Percentiles rank a stretch among this genome's conserved stretches.
These are phyloP conservation scores for Eutrema salsugineum DNA, from an alignment of 441 rosid genomes.

Conservation along the genomic window DNA sequence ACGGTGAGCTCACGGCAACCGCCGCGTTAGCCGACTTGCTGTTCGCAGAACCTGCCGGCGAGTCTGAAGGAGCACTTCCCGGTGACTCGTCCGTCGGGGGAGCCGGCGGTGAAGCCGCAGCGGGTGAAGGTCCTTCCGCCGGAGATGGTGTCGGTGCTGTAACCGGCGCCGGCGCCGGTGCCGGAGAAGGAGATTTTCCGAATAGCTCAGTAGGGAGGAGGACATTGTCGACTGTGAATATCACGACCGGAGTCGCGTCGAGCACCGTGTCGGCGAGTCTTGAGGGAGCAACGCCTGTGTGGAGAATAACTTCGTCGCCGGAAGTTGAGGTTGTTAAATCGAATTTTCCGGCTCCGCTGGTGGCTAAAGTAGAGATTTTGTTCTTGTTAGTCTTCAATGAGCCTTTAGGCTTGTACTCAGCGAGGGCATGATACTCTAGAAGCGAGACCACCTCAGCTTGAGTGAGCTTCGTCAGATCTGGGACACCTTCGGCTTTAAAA, in stretches of 20 bases:
- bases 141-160: constrained; percentile 52
- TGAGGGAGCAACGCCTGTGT: constrained; percentile 69
- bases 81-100: constrained; percentile 62
- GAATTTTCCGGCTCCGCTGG: constrained; percentile 67
- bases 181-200: constrained; percentile 67
- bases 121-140: constrained; percentile 60
- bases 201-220: constrained; percentile 69
- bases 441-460: constrained; percentile 75
- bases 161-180: constrained; percentile 44
- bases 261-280: constrained; percentile 68
- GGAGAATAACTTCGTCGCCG: constrained; percentile 73
- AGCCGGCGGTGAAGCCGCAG: constrained; percentile 78
- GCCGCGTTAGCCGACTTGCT: constrained; percentile 48
- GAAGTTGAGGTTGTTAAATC: constrained; percentile 54
- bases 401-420: constrained; percentile 65
- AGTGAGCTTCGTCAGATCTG: constrained; percentile 70
- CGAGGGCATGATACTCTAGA: constrained; percentile 66
- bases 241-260: constrained; percentile 67
- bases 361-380: constrained; percentile 67
- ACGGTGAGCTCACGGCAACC: constrained; percentile 36
- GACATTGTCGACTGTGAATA: constrained; percentile 69
- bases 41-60: constrained; percentile 47
- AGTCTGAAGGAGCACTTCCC: constrained; percentile 54
- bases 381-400: constrained; percentile 56
- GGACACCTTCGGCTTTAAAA: constrained; percentile 67